Percentiles rank a stretch among this genome's conserved stretches.
phyloP scores from a whole-genome alignment of 495 filamentous ascomycete species.

The Filosporella fistucella region DNA sequence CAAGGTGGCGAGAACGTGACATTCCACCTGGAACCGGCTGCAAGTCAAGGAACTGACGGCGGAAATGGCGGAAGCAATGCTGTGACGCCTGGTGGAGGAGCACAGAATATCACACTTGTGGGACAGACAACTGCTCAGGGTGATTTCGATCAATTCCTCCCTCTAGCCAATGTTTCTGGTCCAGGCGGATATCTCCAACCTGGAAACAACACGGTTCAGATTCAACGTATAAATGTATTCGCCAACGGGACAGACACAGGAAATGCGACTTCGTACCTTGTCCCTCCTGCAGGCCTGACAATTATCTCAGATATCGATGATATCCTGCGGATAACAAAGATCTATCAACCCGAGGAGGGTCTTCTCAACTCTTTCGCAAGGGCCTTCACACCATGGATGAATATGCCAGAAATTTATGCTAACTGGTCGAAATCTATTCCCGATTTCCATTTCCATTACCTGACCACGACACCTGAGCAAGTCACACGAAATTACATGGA shows the following conservation, averaged over 20 bases:
- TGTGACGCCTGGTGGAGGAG: slow-evolving; percentile 42
- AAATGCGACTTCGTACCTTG: slow-evolving; percentile 73
- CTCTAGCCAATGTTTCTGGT: slow-evolving; percentile 43
- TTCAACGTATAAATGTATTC: slow-evolving; percentile 65
- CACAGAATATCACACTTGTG: slow-evolving; percentile 49
- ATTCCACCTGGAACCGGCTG: slow-evolving; percentile 52
- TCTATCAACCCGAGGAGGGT: slow-evolving; percentile 69
- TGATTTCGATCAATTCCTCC: slow-evolving; percentile 67
- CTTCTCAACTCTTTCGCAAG: slow-evolving; percentile 74
- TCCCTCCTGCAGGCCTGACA: slow-evolving; percentile 61
- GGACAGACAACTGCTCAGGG: slow-evolving; percentile 57
- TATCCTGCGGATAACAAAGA: slow-evolving; percentile 77
- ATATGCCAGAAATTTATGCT: slow-evolving; percentile 73
- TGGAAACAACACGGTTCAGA: slow-evolving; percentile 54
- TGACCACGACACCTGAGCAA: slow-evolving; percentile 81
- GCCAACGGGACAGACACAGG: slow-evolving; percentile 57
- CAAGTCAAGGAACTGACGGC: slow-evolving; percentile 19
- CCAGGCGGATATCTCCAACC: slow-evolving; percentile 41
- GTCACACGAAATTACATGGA: slow-evolving; percentile 74
- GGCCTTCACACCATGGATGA: slow-evolving; percentile 64
- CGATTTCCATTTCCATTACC: slow-evolving; percentile 74
- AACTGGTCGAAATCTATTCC: slow-evolving; percentile 58
- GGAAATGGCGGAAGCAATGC: slow-evolving; percentile 31
- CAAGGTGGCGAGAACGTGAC: slow-evolving; percentile 58
- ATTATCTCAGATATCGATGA: slow-evolving; percentile 76